Evolutionary conservation across 768 basidiomycete genomes (phyloP).

Genomic region (Flagelloscypha sp.): DNA sequence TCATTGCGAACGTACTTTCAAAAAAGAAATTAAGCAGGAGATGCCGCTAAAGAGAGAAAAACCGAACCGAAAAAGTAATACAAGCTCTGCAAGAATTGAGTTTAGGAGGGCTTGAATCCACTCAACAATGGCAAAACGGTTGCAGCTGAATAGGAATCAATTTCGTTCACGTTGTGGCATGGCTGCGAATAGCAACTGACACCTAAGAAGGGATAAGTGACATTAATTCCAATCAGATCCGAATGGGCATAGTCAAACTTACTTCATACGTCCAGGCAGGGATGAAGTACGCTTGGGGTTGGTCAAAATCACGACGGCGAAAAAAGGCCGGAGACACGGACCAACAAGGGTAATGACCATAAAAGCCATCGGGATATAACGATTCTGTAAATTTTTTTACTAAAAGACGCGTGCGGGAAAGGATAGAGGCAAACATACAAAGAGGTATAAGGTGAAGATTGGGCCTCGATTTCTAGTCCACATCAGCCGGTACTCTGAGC

Average conservation of each 20-base stretch:
- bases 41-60: background rate
- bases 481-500: too few relatives aligned
- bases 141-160: background rate
- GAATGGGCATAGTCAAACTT: background rate
- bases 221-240: background rate
- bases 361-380: slow-evolving; percentile 19
- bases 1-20: slow-evolving; percentile 16
- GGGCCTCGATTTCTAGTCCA: too few relatives aligned
- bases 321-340: slow-evolving; percentile 3
- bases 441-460: too few relatives aligned
- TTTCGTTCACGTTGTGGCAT: background rate
- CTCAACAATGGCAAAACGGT: slow-evolving; percentile 4
- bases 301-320: background rate
- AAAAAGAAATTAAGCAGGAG: background rate
- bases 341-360: slow-evolving; percentile 20
- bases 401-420: background rate
- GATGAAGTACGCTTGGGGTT: slow-evolving; percentile 17
- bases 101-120: slow-evolving; percentile 2
- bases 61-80: slow-evolving; percentile 15
- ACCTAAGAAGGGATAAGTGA: slow-evolving; percentile 4
- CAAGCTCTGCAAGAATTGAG: slow-evolving; percentile 1
- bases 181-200: slow-evolving; percentile 3
- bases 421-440: slow-evolving; percentile 7
- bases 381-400: slow-evolving; percentile 10
- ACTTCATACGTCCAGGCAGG: slow-evolving; percentile 18